phyloP scores from a whole-genome alignment of 2,329 filamentous ascomycete genomes.

The Aspergillus bombycis region DNA sequence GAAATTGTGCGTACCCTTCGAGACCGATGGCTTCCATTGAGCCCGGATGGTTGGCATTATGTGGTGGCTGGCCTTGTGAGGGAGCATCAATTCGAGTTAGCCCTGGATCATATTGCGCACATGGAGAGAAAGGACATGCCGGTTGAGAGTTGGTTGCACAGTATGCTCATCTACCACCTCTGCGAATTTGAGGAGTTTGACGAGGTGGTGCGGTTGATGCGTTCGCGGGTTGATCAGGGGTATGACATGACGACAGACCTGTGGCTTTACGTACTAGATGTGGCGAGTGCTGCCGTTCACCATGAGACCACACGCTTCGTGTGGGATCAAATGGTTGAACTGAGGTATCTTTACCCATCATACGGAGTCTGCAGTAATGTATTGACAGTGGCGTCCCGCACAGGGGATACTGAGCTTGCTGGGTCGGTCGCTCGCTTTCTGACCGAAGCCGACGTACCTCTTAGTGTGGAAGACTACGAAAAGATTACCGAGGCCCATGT shows the following conservation, averaged over 20 bases:
- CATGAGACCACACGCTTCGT: constrained; percentile 67
- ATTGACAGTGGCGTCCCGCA: constrained; percentile 70
- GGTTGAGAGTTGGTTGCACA: constrained; percentile 74
- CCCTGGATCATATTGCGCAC: constrained; percentile 68
- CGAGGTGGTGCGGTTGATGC: constrained; percentile 72
- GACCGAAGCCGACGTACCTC: constrained; percentile 56
- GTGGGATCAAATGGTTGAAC: constrained; percentile 70
- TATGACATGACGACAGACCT: constrained; percentile 58
- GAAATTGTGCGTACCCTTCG: constrained; percentile 68
- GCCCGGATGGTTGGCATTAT: constrained; percentile 64
- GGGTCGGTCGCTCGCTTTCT: constrained; percentile 71
- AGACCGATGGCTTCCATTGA: constrained; percentile 69
- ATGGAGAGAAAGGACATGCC: constrained; percentile 61
- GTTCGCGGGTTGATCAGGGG: constrained; percentile 55
- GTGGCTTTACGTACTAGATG: constrained; percentile 75
- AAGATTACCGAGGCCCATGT: constrained; percentile 74
- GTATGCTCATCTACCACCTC: constrained; percentile 75
- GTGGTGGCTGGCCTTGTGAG: constrained; percentile 75
- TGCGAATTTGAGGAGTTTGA: constrained; percentile 74
- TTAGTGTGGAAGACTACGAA: constrained; percentile 76
- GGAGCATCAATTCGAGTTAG: constrained; percentile 81
- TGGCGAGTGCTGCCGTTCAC: constrained; percentile 66
- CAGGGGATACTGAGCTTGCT: constrained; percentile 69
- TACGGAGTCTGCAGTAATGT: constrained; percentile 69
- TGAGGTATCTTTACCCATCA: constrained; percentile 62